Percentiles rank a stretch among this genome's conserved stretches.
These are phyloP conservation scores for Eucalyptus guilfoylei DNA, from an alignment of 345 rosid genomes.

Conservation along the genomic window DNA sequence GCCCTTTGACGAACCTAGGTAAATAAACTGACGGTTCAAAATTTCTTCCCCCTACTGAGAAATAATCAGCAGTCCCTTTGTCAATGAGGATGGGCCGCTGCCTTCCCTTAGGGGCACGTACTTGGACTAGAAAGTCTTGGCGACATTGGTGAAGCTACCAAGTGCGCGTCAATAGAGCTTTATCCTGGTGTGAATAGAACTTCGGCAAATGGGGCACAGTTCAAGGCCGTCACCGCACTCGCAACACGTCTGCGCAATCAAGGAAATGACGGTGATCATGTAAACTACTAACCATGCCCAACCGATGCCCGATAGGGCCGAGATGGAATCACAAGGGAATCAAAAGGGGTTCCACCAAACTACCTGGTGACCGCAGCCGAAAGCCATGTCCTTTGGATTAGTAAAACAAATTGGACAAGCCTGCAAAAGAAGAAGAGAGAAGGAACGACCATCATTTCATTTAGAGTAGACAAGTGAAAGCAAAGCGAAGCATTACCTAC, in stretches of 20 bases:
- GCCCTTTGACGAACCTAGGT: background rate
- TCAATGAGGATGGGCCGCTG: background rate
- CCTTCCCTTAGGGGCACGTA: background rate
- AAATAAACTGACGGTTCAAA: background rate
- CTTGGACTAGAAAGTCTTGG: background rate
- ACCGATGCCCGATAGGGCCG: background rate
- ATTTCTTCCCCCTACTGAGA: background rate
- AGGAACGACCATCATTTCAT: background rate
- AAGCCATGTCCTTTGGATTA: constrained; percentile 37
- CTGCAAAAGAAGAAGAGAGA: background rate
- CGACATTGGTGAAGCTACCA: background rate
- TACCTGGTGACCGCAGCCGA: constrained; percentile 50
- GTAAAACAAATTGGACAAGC: constrained; percentile 33
- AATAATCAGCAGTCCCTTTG: background rate
- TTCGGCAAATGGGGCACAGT: constrained; percentile 35
- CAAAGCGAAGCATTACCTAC: background rate
- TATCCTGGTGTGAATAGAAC: constrained; percentile 22
- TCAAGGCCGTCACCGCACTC: constrained; percentile 29
- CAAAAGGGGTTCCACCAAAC: background rate
- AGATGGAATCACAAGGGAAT: background rate
- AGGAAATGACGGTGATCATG: background rate
- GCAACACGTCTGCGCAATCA: constrained; percentile 17
- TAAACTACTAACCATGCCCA: background rate
- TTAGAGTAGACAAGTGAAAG: background rate
- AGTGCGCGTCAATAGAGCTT: constrained; percentile 8